These are phyloP conservation scores for Mortierella antarctica DNA, from an alignment of 192 early-diverging fungal species.

Conservation along the genomic window DNA sequence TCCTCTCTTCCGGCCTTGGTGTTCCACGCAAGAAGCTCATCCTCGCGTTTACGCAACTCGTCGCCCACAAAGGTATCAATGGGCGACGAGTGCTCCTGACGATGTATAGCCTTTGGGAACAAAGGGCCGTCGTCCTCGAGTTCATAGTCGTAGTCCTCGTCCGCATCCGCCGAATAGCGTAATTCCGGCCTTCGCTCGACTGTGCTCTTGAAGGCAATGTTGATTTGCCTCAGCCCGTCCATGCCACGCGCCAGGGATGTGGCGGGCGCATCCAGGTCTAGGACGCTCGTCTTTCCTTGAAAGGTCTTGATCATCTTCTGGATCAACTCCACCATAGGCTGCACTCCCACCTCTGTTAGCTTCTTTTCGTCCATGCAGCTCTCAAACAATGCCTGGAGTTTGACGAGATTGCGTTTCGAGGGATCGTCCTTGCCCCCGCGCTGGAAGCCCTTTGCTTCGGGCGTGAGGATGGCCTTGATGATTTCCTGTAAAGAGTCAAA, in stretches of 20 bases:
- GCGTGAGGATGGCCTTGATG: slow-evolving; percentile 62
- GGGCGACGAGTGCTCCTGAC: not conserved
- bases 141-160: not conserved
- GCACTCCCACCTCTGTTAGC: slow-evolving; percentile 50
- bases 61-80: not conserved
- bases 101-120: not conserved
- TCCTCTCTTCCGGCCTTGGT: slow-evolving; percentile 34
- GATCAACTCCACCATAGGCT: slow-evolving; percentile 54
- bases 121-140: not conserved
- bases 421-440: slow-evolving; percentile 41
- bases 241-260: not conserved
- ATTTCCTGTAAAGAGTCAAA: slow-evolving; percentile 31
- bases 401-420: slow-evolving; percentile 64
- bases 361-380: slow-evolving; percentile 63
- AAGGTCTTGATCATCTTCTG: slow-evolving; percentile 47
- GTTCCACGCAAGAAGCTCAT: not conserved
- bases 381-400: slow-evolving; percentile 65
- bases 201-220: not conserved
- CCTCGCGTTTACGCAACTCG: not conserved
- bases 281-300: slow-evolving; percentile 26
- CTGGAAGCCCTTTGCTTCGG: slow-evolving; percentile 40
- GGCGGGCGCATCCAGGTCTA: slow-evolving; percentile 14
- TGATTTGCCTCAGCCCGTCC: not conserved
- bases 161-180: not conserved
- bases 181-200: not conserved